Base-by-base conservation (phyloP, 305 asterid genomes). In the Ilex paraguariensis region DNA sequence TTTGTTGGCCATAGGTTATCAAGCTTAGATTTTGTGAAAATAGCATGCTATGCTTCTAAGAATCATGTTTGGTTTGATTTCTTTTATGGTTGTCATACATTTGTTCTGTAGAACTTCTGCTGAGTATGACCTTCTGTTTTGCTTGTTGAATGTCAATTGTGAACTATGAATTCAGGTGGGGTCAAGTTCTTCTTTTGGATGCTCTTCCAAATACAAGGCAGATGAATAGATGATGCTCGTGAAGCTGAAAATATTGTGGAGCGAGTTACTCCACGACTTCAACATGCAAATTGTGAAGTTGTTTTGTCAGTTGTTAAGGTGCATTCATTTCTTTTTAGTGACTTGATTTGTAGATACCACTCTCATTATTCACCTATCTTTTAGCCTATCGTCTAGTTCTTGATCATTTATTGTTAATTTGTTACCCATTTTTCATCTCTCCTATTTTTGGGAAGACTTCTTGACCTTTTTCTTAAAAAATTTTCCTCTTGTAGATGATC, bases 271-370 rank as follows among this genome's bases (percentile, higher is more conserved):
- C 99, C 99, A 7, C 87, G 99, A 56, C 73, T 94, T 73, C 99
- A 94, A 69, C 99, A 94, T 79, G 99, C 99, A 59, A 94, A 94
- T 80, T 94, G 97, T 78, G 99, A 98, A 45, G 99, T 94, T 79
- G 99, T 91, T 69, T 93, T 94, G 70, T 91, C 99, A 67, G 98
- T 98, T 67, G 99, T 94, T 80, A 93, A 93, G 99, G 99, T 83
- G 28, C 77, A 57, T 64, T 60, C 67, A 50, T 69, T 69, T 36
- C 42, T 36, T 36, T 4, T 36, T 36, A 8, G 6, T 36, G 9
- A 36, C 42, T 36, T 36, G 42, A 36, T 36, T 36, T 36, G 6
- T 36, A 36, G 6, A 36, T 36, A 36, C 42, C 42, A 8, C 9
- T 36, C 6, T 36, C 9, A 8, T 4, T 8, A 36, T 36, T 36